Evolutionary conservation across 768 basidiomycete genomes (phyloP).

Genomic region (Lentinula sp.): DNA sequence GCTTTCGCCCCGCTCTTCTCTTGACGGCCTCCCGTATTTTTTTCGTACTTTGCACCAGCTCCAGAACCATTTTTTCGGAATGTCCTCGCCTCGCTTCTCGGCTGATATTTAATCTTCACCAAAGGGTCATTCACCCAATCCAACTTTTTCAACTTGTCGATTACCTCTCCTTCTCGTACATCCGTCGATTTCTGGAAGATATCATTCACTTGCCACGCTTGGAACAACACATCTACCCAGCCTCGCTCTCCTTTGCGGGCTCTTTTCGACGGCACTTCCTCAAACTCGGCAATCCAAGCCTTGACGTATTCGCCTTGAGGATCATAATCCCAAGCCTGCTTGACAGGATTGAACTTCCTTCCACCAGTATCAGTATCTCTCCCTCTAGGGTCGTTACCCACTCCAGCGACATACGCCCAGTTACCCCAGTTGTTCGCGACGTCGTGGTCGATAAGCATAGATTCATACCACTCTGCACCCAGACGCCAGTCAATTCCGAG

Average conservation of each 20-base stretch:
- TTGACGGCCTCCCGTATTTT: no score
- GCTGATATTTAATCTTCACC: slow-evolving; percentile 1
- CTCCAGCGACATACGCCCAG: slow-evolving; percentile 10
- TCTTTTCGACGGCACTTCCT: background rate
- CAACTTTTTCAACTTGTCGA: background rate
- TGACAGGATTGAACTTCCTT: slow-evolving; percentile 7
- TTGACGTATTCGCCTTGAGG: slow-evolving; percentile 7
- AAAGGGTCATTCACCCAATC: background rate
- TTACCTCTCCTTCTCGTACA: background rate
- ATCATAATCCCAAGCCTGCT: slow-evolving; percentile 9
- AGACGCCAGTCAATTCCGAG: slow-evolving; percentile 35
- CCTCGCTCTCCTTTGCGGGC: background rate
- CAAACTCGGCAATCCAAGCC: slow-evolving; percentile 7
- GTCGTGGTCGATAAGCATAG: slow-evolving; percentile 29
- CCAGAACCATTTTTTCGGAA: no score
- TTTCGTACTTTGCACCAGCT: background rate
- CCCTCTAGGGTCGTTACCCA: slow-evolving; percentile 7
- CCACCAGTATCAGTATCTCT: background rate
- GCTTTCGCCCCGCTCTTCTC: no score
- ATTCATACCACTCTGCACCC: slow-evolving; percentile 40
- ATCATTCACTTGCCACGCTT: background rate
- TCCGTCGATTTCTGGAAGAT: background rate
- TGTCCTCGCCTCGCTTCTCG: background rate
- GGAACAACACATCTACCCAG: slow-evolving; percentile 3
- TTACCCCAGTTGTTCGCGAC: slow-evolving; percentile 11